These are phyloP conservation scores for Globisporangium middletonii DNA, from an alignment of 352 stramenopile species.

Conservation along the genomic window DNA sequence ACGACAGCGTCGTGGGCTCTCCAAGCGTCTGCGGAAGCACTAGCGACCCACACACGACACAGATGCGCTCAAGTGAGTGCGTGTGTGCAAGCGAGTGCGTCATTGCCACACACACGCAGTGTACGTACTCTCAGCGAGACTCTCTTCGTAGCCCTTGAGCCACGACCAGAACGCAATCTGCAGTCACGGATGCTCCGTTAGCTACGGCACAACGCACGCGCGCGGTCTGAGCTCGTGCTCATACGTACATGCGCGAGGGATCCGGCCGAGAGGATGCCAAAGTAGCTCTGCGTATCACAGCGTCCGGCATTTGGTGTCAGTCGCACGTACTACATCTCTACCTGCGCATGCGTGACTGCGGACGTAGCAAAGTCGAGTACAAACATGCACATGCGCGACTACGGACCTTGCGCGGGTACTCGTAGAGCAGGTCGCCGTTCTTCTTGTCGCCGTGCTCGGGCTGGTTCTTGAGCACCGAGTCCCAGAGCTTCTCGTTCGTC, in stretches of 20 bases:
- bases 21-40: conserved; percentile 48
- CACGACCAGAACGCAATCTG: conserved; percentile 88
- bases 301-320: neutral
- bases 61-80: neutral
- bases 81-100: neutral
- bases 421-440: conserved; percentile 75
- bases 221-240: neutral
- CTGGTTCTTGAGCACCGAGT: conserved; percentile 55
- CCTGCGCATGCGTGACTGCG: neutral
- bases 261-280: conserved; percentile 70
- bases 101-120: neutral
- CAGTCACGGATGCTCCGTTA: neutral
- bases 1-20: conserved; percentile 77
- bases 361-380: neutral
- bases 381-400: neutral
- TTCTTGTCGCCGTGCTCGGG: conserved; percentile 38
- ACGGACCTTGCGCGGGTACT: conserved; percentile 74
- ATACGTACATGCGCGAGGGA: conserved; percentile 67
- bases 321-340: neutral
- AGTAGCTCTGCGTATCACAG: conserved; percentile 48
- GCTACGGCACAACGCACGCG: neutral
- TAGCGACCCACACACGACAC: conserved; percentile 4
- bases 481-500: conserved; percentile 72
- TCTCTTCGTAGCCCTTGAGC: conserved; percentile 86
- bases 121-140: conserved; percentile 61